phyloP scores from a whole-genome alignment of 257 asterid species.

The Nicotiana paniculata region DNA sequence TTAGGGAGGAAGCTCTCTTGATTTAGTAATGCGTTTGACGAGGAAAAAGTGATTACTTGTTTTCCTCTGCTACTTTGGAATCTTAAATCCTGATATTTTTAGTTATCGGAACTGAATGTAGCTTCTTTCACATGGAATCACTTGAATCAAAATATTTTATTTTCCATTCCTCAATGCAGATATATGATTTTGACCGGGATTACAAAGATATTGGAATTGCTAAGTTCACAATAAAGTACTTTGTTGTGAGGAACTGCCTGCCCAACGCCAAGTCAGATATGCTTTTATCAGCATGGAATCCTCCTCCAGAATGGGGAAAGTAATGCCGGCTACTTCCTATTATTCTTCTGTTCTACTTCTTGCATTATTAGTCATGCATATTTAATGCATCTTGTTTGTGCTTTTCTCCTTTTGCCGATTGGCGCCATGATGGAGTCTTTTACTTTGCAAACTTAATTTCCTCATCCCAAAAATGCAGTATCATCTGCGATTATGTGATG shows the following conservation, averaged over 20 bases:
- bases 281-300: constrained; percentile 98
- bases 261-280: constrained; percentile 91
- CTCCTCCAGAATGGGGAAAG: constrained; percentile 99
- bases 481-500: too few relatives aligned
- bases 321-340: constrained; percentile 26
- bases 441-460: too few relatives aligned
- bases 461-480: too few relatives aligned
- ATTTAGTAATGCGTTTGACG: background rate
- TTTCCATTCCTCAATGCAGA: constrained; percentile 53
- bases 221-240: constrained; percentile 82
- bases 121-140: constrained; percentile 8
- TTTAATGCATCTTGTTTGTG: background rate
- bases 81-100: background rate
- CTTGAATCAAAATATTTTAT: constrained; percentile 10
- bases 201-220: constrained; percentile 94
- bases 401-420: background rate
- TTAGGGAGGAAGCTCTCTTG: background rate
- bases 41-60: background rate
- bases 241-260: constrained; percentile 88
- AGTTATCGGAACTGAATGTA: constrained; percentile 1
- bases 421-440: background rate
- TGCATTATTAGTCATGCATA: background rate
- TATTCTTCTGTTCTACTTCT: background rate
- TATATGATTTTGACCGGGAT: constrained; percentile 97
- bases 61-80: background rate